Conservation (phyloP, 345 rosid species). For the Fremontodendron californicum region DNA sequence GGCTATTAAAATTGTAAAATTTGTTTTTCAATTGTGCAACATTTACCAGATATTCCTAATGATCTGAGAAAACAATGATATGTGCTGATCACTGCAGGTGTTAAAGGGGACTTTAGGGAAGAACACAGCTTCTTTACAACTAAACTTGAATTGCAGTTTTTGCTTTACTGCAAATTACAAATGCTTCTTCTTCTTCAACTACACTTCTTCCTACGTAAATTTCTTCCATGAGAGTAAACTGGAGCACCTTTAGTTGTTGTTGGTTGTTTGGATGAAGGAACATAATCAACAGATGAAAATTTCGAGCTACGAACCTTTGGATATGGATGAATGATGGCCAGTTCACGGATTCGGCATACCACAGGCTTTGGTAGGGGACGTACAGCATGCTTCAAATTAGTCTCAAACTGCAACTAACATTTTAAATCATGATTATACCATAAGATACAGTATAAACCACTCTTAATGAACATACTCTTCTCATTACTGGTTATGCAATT, state of each 20-base stretch:
- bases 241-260: no score
- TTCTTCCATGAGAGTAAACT: conserved; percentile 31
- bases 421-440: background rate
- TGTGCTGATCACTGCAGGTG: conserved; percentile 10
- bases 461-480: background rate
- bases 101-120: background rate
- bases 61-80: conserved; percentile 12
- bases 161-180: conserved; percentile 13
- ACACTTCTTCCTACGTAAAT: conserved; percentile 29
- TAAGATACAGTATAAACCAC: background rate
- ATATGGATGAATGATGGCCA: conserved; percentile 66
- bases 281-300: conserved; percentile 4
- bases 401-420: conserved; percentile 43
- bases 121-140: conserved; percentile 23
- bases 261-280: conserved; percentile 9
- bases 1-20: conserved; percentile 15
- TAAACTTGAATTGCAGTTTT: background rate
- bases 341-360: conserved; percentile 53
- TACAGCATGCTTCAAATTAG: conserved; percentile 31
- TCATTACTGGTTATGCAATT: background rate
- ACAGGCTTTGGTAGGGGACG: conserved; percentile 53
- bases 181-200: conserved; percentile 16
- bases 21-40: conserved; percentile 17
- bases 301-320: conserved; percentile 38
- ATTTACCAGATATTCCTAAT: conserved; percentile 17